Percentiles rank a stretch among this genome's conserved stretches.
phyloP scores from a whole-genome alignment of 768 basidiomycete species.

The Hemileccinum rubropunctum region DNA sequence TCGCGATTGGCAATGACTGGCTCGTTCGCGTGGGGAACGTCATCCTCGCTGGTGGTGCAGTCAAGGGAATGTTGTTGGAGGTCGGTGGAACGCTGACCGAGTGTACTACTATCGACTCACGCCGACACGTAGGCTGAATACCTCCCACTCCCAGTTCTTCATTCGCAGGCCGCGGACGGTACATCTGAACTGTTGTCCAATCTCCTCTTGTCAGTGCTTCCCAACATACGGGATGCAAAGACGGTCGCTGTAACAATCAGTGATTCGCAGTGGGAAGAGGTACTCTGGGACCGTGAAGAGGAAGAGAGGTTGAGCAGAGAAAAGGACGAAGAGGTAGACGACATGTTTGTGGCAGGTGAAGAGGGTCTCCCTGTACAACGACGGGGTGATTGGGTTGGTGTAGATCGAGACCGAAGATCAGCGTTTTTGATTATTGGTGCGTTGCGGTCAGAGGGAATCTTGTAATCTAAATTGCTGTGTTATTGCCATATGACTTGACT shows the following conservation, averaged over 20 bases:
- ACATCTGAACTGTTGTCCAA: slow-evolving; percentile 74
- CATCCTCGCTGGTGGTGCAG: slow-evolving; percentile 65
- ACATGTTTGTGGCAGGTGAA: slow-evolving; percentile 58
- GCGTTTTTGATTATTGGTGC: slow-evolving; percentile 80
- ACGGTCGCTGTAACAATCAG: slow-evolving; percentile 77
- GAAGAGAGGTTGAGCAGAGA: slow-evolving; percentile 39
- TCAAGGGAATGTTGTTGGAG: slow-evolving; percentile 85
- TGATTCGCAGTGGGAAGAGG: slow-evolving; percentile 78
- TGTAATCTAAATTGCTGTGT: slow-evolving; percentile 34
- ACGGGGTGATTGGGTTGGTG: slow-evolving; percentile 71
- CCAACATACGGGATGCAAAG: slow-evolving; percentile 68
- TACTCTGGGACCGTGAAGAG: slow-evolving; percentile 72
- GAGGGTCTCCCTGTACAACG: slow-evolving; percentile 48
- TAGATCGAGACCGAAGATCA: slow-evolving; percentile 75
- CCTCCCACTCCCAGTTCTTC: slow-evolving; percentile 68
- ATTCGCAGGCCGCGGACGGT: slow-evolving; percentile 60
- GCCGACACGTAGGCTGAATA: slow-evolving; percentile 66
- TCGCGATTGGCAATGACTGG: slow-evolving; percentile 78
- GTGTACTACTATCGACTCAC: slow-evolving; percentile 3
- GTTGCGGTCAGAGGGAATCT: slow-evolving; percentile 66
- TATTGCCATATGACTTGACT: neutral
- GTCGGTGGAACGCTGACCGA: slow-evolving; percentile 34
- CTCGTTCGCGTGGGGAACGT: slow-evolving; percentile 79
- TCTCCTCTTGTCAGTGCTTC: slow-evolving; percentile 70
- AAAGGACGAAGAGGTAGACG: slow-evolving; percentile 18